A percentile compares a stretch with the other conserved stretches of the same genome.
These are phyloP conservation scores for Phoma herbarum DNA, from an alignment of 2,329 filamentous ascomycete species.

Conservation along the genomic window DNA sequence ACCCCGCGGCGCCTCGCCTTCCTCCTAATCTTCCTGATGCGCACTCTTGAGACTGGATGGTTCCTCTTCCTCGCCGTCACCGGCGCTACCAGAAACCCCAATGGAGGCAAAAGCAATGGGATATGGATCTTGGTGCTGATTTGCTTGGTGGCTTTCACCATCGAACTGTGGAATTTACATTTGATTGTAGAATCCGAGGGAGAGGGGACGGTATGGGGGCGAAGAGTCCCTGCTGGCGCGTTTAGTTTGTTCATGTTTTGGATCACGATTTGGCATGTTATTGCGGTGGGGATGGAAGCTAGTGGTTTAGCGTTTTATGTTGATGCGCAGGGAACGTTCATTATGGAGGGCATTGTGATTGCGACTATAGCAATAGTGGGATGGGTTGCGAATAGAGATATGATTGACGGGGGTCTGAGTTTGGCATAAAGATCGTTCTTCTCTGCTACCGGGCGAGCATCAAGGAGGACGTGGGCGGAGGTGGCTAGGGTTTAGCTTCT, in stretches of 20 bases:
- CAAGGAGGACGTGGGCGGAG: not conserved
- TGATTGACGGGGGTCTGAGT: not conserved
- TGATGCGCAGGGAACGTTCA: not conserved
- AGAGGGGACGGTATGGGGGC: not conserved
- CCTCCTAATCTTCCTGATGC: not conserved
- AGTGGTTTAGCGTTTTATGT: not conserved
- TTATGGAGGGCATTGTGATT: not conserved
- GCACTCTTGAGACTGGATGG: not conserved
- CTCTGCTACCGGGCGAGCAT: no score
- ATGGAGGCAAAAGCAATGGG: not conserved
- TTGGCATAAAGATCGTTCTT: not conserved
- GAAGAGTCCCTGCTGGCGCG: not conserved
- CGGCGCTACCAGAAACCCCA: not conserved
- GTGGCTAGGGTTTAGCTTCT: not conserved
- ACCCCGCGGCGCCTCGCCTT: slow-evolving; percentile 2
- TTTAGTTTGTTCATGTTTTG: not conserved
- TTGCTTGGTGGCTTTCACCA: not conserved
- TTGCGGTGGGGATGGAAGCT: not conserved
- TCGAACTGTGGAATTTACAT: slow-evolving; percentile 2
- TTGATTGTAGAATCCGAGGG: slow-evolving; percentile 1
- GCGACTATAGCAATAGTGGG: not conserved
- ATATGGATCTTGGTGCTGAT: not conserved
- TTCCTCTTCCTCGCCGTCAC: not conserved
- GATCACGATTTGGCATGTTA: not conserved
- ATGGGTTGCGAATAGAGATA: not conserved